A percentile compares a stretch with the other conserved stretches of the same genome.
These are phyloP conservation scores for Paulownia fortunei DNA, from an alignment of 257 asterid genomes.

Conservation along the genomic window DNA sequence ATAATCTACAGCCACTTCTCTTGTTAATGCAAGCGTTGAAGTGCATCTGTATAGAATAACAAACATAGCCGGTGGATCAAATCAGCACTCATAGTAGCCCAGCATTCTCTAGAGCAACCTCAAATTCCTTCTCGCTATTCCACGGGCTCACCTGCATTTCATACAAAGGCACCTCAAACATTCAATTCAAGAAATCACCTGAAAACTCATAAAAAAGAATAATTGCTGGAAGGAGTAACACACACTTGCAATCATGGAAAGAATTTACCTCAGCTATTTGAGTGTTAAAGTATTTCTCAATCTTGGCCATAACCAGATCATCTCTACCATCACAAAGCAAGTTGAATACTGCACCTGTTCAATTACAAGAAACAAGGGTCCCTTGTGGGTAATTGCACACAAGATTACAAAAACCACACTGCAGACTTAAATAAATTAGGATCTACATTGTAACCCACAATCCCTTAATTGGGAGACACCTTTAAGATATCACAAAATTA, in stretches of 20 bases:
- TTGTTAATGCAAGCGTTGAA: background rate
- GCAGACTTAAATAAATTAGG: background rate
- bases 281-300: constrained; percentile 61
- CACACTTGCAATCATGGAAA: background rate
- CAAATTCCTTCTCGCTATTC: constrained; percentile 53
- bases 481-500: background rate
- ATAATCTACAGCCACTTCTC: constrained; percentile 25
- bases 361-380: too few species aligned
- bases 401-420: background rate
- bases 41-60: too few species aligned
- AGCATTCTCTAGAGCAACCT: constrained; percentile 64
- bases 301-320: too few species aligned
- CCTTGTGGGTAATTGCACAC: background rate
- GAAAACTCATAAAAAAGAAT: background rate
- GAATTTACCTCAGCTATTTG: constrained; percentile 52
- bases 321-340: too few species aligned
- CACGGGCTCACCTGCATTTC: constrained; percentile 62
- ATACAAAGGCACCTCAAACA: background rate
- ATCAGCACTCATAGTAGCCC: constrained; percentile 60
- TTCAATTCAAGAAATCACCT: background rate
- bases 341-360: too few species aligned
- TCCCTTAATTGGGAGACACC: background rate
- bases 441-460: too few species aligned
- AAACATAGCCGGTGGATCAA: too few species aligned
- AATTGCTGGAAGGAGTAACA: background rate